phyloP scores from a whole-genome alignment of 2,329 filamentous ascomycete genomes.

The Hypoxylon sp. region DNA sequence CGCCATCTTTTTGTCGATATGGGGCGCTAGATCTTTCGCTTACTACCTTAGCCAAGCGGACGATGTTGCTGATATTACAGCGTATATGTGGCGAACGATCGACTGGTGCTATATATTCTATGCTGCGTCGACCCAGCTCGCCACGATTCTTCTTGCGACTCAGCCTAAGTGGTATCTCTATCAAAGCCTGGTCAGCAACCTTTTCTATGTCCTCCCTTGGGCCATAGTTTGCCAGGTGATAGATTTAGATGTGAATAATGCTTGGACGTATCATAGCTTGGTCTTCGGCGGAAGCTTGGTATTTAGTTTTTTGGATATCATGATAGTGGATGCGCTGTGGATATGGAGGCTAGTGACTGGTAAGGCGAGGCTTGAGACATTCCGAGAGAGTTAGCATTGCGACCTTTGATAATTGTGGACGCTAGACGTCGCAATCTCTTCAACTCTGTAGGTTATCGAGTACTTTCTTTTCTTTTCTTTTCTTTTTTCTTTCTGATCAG shows the following conservation, averaged over 20 bases:
- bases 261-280: slow-evolving; percentile 75
- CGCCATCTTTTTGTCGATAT: slow-evolving; percentile 70
- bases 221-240: slow-evolving; percentile 69
- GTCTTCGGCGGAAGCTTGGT: slow-evolving; percentile 77
- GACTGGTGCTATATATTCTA: slow-evolving; percentile 79
- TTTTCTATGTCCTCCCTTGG: slow-evolving; percentile 78
- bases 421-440: neutral
- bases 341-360: slow-evolving; percentile 61
- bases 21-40: slow-evolving; percentile 71
- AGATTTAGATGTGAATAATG: slow-evolving; percentile 62
- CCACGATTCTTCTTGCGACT: slow-evolving; percentile 72
- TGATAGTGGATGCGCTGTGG: slow-evolving; percentile 64
- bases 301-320: slow-evolving; percentile 71
- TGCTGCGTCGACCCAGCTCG: slow-evolving; percentile 72
- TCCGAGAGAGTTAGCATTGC: slow-evolving; percentile 40
- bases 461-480: no score
- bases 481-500: no score
- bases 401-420: neutral
- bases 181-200: slow-evolving; percentile 73
- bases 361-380: slow-evolving; percentile 55
- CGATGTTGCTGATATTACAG: slow-evolving; percentile 69
- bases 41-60: slow-evolving; percentile 69
- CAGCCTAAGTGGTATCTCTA: slow-evolving; percentile 74
- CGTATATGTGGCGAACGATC: slow-evolving; percentile 72
- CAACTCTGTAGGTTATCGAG: no score